phyloP scores from a whole-genome alignment of 1,284 basidiomycete species.

The Agaricales sp. region DNA sequence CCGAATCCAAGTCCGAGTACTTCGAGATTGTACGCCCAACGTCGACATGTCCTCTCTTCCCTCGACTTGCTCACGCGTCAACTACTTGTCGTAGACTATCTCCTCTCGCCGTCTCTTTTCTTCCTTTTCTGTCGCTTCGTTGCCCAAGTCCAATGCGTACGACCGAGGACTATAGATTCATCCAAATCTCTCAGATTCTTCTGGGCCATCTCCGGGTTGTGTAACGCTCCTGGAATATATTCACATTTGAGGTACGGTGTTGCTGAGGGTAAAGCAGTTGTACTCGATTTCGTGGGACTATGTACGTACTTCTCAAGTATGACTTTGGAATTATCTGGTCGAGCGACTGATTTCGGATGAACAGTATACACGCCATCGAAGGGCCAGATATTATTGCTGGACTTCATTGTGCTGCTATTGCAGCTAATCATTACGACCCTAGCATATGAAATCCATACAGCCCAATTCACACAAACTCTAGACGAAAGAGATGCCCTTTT shows the following conservation, averaged over 20 bases:
- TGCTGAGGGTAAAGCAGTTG: constrained; percentile 41
- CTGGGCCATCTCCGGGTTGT: constrained; percentile 42
- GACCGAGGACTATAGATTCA: constrained; percentile 52
- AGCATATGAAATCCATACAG: constrained; percentile 44
- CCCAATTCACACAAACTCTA: constrained; percentile 21
- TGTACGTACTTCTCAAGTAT: constrained; percentile 33
- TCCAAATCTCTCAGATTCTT: constrained; percentile 53
- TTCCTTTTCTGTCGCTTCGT: constrained; percentile 42
- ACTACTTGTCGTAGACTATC: constrained; percentile 62
- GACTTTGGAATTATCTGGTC: constrained; percentile 1
- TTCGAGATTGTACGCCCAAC: constrained; percentile 40
- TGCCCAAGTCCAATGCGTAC: constrained; percentile 54
- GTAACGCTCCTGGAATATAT: constrained; percentile 53
- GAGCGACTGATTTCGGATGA: constrained; percentile 8
- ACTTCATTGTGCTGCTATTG: constrained; percentile 53
- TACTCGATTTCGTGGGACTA: constrained; percentile 71
- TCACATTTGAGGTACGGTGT: constrained; percentile 41
- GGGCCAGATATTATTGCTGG: constrained; percentile 50
- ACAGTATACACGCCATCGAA: constrained; percentile 51
- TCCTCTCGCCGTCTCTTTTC: constrained; percentile 58
- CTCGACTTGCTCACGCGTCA: constrained; percentile 43
- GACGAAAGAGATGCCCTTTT: constrained; percentile 19
- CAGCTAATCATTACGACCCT: constrained; percentile 55
- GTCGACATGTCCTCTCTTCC: constrained; percentile 65
- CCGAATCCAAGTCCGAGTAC: not conserved